Evolutionary conservation across 1,284 basidiomycete genomes (phyloP).

Genomic region (Boletus semigastroideus): DNA sequence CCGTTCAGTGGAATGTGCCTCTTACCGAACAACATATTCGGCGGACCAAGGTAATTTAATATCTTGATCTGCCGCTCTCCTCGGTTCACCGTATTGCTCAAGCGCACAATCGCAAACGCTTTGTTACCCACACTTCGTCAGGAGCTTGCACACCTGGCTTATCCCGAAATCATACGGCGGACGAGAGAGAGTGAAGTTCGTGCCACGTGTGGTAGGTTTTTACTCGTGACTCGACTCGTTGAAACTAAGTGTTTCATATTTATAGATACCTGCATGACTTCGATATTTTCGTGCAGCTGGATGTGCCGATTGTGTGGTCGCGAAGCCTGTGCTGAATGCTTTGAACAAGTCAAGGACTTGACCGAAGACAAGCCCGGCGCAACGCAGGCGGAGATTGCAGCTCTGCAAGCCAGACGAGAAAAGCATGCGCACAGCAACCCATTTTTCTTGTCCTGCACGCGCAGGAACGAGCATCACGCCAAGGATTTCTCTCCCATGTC

Average conservation of each 20-base stretch:
- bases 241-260: constrained; percentile 7
- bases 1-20: constrained; percentile 61
- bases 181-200: constrained; percentile 77
- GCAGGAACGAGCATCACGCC: constrained; percentile 63
- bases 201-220: constrained; percentile 74
- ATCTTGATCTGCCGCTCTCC: background rate
- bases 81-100: constrained; percentile 29
- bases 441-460: constrained; percentile 70
- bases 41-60: constrained; percentile 55
- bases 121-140: constrained; percentile 66
- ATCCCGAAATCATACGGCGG: constrained; percentile 63
- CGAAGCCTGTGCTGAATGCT: constrained; percentile 87
- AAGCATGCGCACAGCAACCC: constrained; percentile 65
- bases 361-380: constrained; percentile 53
- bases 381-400: constrained; percentile 46
- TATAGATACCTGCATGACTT: constrained; percentile 88
- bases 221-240: constrained; percentile 4
- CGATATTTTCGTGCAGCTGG: constrained; percentile 87
- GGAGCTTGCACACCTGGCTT: constrained; percentile 70
- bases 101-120: constrained; percentile 67
- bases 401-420: constrained; percentile 52
- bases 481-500: constrained; percentile 79
- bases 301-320: constrained; percentile 89
- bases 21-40: constrained; percentile 49
- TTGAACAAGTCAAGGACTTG: constrained; percentile 64